Percentiles rank a stretch among this genome's conserved stretches.
phyloP scores from a whole-genome alignment of 345 rosid genomes.

The Limnanthes douglasii region DNA sequence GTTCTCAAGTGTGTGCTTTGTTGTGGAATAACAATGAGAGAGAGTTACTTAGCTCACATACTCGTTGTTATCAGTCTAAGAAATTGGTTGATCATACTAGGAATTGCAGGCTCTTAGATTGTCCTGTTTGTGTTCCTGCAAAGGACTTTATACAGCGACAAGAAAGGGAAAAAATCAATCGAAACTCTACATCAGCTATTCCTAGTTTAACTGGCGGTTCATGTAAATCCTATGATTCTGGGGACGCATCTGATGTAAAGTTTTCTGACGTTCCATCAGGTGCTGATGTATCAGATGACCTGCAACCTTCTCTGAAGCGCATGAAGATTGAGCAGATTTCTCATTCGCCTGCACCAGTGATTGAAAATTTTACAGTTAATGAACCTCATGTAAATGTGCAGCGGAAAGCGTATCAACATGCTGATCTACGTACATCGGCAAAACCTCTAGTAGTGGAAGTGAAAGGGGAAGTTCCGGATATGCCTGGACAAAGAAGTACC shows the following conservation, averaged over 20 bases:
- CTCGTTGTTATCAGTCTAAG: constrained; percentile 74
- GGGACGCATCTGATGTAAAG: constrained; percentile 27
- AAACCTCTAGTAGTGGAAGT: too few species aligned
- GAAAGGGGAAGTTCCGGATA: too few species aligned
- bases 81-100: constrained; percentile 54
- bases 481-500: too few species aligned
- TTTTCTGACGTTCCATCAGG: constrained; percentile 24
- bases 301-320: constrained; percentile 73
- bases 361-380: too few species aligned
- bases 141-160: constrained; percentile 45
- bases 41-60: too few species aligned
- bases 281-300: constrained; percentile 33
- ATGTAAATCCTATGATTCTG: constrained; percentile 32
- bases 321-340: constrained; percentile 65
- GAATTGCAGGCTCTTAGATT: constrained; percentile 47
- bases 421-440: too few species aligned
- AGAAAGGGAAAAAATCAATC: constrained; percentile 25
- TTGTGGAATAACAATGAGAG: too few species aligned
- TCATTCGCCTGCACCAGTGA: constrained; percentile 27
- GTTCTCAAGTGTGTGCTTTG: too few species aligned
- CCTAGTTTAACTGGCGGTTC: constrained; percentile 22
- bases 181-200: constrained; percentile 18
- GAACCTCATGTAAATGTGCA: too few species aligned
- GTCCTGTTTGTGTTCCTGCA: constrained; percentile 94
- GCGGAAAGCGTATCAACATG: too few species aligned